Evolutionary conservation across 805 yeast genomes (phyloP).

Genomic region (Myxozyma melibiosi): DNA sequence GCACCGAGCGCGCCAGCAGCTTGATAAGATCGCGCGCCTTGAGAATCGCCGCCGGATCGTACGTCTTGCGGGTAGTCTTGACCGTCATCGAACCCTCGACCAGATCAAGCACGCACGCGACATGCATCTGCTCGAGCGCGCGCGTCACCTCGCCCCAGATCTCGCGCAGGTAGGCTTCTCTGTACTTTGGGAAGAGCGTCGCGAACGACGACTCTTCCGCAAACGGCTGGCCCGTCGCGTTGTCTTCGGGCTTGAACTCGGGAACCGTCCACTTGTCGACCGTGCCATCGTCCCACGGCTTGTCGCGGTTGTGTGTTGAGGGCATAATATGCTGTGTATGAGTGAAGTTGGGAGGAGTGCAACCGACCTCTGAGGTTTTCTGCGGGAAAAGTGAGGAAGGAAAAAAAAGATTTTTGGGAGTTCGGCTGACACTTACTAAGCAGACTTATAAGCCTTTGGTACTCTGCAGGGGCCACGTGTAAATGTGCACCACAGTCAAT

Average conservation of each 20-base stretch:
- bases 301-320: constrained; percentile 89
- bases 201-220: constrained; percentile 95
- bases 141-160: constrained; percentile 94
- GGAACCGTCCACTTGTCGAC: constrained; percentile 72
- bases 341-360: background rate
- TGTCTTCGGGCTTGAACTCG: constrained; percentile 87
- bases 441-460: background rate
- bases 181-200: constrained; percentile 93
- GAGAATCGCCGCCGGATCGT: constrained; percentile 88
- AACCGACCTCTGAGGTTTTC: background rate
- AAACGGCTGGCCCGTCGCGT: constrained; percentile 81
- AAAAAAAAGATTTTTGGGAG: background rate
- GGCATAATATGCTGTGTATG: constrained; percentile 57
- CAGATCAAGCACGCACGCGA: constrained; percentile 82
- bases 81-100: constrained; percentile 99
- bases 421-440: constrained; percentile 1
- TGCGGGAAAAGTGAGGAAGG: background rate
- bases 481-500: background rate
- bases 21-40: constrained; percentile 95
- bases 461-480: background rate
- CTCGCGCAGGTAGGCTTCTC: constrained; percentile 85
- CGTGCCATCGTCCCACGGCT: constrained; percentile 53
- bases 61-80: constrained; percentile 91
- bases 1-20: constrained; percentile 91
- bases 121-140: constrained; percentile 63